phyloP scores from a whole-genome alignment of 495 filamentous ascomycete species.

The Talaromyces wortmannii region DNA sequence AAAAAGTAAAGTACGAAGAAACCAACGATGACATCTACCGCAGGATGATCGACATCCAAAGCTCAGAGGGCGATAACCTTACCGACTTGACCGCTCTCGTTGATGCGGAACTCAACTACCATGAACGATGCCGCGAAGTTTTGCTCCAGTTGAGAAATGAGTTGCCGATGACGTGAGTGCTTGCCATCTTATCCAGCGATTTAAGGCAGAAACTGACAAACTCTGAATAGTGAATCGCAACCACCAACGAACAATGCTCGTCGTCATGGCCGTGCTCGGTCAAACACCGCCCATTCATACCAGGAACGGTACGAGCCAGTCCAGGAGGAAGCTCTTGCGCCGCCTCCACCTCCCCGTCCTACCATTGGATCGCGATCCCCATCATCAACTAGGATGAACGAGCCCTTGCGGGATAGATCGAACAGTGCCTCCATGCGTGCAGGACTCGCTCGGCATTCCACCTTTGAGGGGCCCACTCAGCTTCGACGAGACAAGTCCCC shows the following conservation, averaged over 20 bases:
- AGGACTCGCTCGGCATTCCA: constrained; percentile 36
- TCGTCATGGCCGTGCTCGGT: constrained; percentile 46
- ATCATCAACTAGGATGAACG: constrained; percentile 21
- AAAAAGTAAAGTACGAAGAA: constrained; percentile 96
- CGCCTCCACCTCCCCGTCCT: constrained; percentile 40
- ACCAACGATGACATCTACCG: constrained; percentile 87
- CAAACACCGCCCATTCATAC: constrained; percentile 56
- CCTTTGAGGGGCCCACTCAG: constrained; percentile 52
- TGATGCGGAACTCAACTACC: constrained; percentile 85
- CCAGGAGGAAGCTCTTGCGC: constrained; percentile 44
- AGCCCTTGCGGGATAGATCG: constrained; percentile 24
- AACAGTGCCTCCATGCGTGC: constrained; percentile 32
- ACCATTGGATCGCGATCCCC: constrained; percentile 52
- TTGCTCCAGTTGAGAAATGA: constrained; percentile 59
- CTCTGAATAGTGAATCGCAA: constrained; percentile 20
- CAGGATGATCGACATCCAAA: constrained; percentile 95
- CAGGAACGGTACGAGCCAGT: constrained; percentile 49
- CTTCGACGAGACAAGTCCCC: constrained; percentile 42
- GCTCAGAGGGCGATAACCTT: constrained; percentile 79
- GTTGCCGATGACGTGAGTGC: constrained; percentile 56
- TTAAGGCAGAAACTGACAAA: constrained; percentile 12
- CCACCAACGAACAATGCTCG: constrained; percentile 18
- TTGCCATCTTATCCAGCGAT: background rate
- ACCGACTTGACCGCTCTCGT: constrained; percentile 74
- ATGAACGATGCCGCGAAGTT: constrained; percentile 81